A percentile compares a stretch with the other conserved stretches of the same genome.
phyloP scores from a whole-genome alignment of 169 alveolate species.

The Condylostoma magnum region DNA sequence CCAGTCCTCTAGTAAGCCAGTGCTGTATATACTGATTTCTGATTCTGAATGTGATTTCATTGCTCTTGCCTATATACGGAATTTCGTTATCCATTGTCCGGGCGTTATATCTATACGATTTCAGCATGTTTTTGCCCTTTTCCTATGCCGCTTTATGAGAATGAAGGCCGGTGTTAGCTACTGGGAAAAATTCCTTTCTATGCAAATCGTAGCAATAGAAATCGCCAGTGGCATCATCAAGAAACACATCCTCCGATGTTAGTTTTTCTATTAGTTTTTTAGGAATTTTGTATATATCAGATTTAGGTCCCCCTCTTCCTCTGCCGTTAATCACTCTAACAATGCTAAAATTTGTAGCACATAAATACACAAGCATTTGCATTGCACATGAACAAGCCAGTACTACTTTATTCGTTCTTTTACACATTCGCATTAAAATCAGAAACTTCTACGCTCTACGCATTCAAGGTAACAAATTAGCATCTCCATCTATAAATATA shows the following conservation, averaged over 20 bases:
- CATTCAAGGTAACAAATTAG: slow-evolving; percentile 65
- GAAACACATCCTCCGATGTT: slow-evolving; percentile 36
- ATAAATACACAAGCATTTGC: slow-evolving; percentile 57
- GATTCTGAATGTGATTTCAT: slow-evolving; percentile 20
- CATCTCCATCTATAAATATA: slow-evolving; percentile 68
- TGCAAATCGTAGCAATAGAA: slow-evolving; percentile 31
- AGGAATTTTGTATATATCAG: slow-evolving; percentile 24
- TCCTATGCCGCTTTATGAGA: slow-evolving; percentile 32
- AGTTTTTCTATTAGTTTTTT: background rate
- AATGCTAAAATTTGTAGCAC: slow-evolving; percentile 60
- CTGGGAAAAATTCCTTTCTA: slow-evolving; percentile 28
- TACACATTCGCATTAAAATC: slow-evolving; percentile 64
- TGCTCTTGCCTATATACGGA: slow-evolving; percentile 24
- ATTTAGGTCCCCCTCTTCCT: slow-evolving; percentile 48
- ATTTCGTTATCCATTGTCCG: slow-evolving; percentile 3
- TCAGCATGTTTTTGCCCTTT: slow-evolving; percentile 19
- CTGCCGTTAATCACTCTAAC: slow-evolving; percentile 59
- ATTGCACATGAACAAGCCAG: slow-evolving; percentile 67
- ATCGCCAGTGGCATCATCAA: slow-evolving; percentile 66
- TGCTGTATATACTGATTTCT: slow-evolving; percentile 29
- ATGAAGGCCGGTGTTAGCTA: slow-evolving; percentile 28
- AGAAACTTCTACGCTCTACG: slow-evolving; percentile 47
- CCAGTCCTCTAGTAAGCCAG: slow-evolving; percentile 28
- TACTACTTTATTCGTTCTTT: slow-evolving; percentile 58
- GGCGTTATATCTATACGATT: slow-evolving; percentile 3